Base-by-base conservation (phyloP, 2,329 filamentous ascomycete genomes). In the Fusarium sp. region DNA sequence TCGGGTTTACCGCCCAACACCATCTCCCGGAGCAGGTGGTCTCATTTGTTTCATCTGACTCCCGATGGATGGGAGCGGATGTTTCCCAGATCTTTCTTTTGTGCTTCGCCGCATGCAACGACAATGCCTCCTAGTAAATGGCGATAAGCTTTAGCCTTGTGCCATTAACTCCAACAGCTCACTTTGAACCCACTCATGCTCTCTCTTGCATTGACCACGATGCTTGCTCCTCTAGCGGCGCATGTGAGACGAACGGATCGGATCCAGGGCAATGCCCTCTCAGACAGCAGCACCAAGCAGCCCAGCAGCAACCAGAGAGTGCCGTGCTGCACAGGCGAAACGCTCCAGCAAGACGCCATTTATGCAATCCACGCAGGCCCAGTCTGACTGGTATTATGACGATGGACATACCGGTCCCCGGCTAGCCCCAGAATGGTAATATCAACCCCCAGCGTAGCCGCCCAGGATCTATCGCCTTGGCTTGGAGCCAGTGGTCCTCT, bases 1-100 rank as follows among this genome's bases (percentile, higher is more conserved):
- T 25, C 39, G 39, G 35, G 35, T 43, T 64, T 64, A 63, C 59
- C 56, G 48, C 50, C 72, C 72, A 74, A 75, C 66, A 35, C 66
- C 50, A 54, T 64, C 59, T 37, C 58, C 30, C 56, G 48, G 45
- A 48, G 43, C 43, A 50, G 39, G 37, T 65, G 59, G 68, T 35
- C 59, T 64, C 56, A 58, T 64, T 75, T 75, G 72, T 74, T 75
- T 74, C 72, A 74, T 75, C 68, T 61, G 54, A 43, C 61, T 64
- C 62, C 43, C 27, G 30, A 35, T 65, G 71, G 41, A 43, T 54
- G 62, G 34, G 39, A 70, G 63, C 41, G 50, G n/a, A 35, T 52
- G 50, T 45, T 60, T 74, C 63, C 62, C 43, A 58, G 52, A 70
- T 74, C 37, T 54, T 58, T 68, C 43, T 64, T 23, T 57, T 61